phyloP scores from a whole-genome alignment of 495 filamentous ascomycete species.

The Penicillium mononematosum region DNA sequence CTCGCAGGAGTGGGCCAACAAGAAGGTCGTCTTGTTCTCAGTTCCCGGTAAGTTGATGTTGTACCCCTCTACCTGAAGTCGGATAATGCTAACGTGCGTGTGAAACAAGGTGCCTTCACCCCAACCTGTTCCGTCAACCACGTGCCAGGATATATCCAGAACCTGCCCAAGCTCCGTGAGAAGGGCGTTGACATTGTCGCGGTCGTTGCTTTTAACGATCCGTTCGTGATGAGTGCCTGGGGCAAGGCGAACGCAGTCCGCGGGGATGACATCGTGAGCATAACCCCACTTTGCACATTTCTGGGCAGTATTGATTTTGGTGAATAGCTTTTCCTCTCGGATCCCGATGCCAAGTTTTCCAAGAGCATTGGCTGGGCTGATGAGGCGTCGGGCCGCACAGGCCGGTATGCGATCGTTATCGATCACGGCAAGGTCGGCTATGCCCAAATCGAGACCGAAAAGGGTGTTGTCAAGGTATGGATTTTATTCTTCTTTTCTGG shows the following conservation, averaged over 20 bases:
- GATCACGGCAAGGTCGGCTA: constrained; percentile 87
- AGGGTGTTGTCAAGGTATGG: constrained; percentile 50
- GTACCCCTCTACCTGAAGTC: not conserved
- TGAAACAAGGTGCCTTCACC: constrained; percentile 74
- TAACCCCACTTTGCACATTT: not conserved
- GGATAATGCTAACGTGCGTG: constrained; percentile 1
- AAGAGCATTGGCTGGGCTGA: constrained; percentile 76
- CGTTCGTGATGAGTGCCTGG: constrained; percentile 92
- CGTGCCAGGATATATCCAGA: constrained; percentile 78
- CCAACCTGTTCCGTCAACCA: constrained; percentile 85
- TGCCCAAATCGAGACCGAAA: constrained; percentile 72
- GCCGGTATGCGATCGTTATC: constrained; percentile 79
- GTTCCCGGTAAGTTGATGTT: constrained; percentile 63
- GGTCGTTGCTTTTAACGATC: constrained; percentile 83
- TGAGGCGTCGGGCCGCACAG: constrained; percentile 61
- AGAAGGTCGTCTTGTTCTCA: constrained; percentile 86
- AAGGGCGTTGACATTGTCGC: constrained; percentile 85
- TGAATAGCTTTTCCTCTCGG: constrained; percentile 72
- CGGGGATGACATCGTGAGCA: constrained; percentile 68
- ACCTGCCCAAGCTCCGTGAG: constrained; percentile 64
- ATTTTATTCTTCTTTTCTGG: not conserved
- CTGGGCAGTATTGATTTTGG: constrained; percentile 22
- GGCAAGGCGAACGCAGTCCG: constrained; percentile 84
- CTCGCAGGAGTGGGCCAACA: constrained; percentile 77
- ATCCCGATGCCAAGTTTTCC: constrained; percentile 72